Percentiles rank a stretch among this genome's conserved stretches.
phyloP scores from a whole-genome alignment of 345 rosid species.

The Aquilaria sinensis region DNA sequence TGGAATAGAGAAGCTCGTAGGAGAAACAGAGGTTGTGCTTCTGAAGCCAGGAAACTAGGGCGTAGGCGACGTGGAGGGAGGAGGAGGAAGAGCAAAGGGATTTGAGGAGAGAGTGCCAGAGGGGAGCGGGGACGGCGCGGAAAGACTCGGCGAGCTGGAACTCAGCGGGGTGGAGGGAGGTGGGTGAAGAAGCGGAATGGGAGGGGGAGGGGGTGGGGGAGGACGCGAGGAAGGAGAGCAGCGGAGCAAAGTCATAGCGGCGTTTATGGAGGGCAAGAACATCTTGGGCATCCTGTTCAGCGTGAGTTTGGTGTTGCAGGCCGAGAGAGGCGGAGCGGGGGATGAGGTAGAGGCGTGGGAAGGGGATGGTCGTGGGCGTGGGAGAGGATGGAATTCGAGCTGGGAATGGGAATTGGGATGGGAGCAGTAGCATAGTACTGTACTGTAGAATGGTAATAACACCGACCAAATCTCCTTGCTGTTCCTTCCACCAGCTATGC shows the following conservation, averaged over 20 bases:
- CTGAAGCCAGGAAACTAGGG: slow-evolving; percentile 83
- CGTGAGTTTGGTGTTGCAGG: slow-evolving; percentile 22
- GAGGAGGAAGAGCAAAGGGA: slow-evolving; percentile 48
- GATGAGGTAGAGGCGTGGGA: slow-evolving; percentile 17
- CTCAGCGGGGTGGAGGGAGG: slow-evolving; percentile 51
- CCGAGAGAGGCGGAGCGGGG: slow-evolving; percentile 17
- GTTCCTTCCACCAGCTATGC: too few relatives aligned
- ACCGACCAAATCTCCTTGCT: too few relatives aligned
- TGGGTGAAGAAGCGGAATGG: slow-evolving; percentile 28
- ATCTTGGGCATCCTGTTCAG: slow-evolving; percentile 28
- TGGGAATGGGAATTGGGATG: slow-evolving; percentile 43
- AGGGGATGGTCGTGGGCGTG: slow-evolving; percentile 25
- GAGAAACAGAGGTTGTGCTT: slow-evolving; percentile 93
- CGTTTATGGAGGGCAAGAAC: slow-evolving; percentile 37
- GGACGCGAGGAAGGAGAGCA: slow-evolving; percentile 54
- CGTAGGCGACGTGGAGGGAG: slow-evolving; percentile 60
- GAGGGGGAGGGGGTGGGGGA: slow-evolving; percentile 22
- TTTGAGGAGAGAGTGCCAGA: slow-evolving; percentile 85
- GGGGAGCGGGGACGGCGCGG: slow-evolving; percentile 79
- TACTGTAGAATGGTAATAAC: too few relatives aligned
- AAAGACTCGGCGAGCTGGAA: slow-evolving; percentile 73
- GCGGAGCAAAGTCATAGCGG: slow-evolving; percentile 87
- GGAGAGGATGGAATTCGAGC: slow-evolving; percentile 17
- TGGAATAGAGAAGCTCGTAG: slow-evolving; percentile 87
- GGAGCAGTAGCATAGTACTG: slow-evolving; percentile 41